Percentiles rank a stretch among this genome's conserved stretches.
These are phyloP conservation scores for Chloris gayana DNA, from an alignment of 176 grass and related monocot genomes.

Conservation along the genomic window DNA sequence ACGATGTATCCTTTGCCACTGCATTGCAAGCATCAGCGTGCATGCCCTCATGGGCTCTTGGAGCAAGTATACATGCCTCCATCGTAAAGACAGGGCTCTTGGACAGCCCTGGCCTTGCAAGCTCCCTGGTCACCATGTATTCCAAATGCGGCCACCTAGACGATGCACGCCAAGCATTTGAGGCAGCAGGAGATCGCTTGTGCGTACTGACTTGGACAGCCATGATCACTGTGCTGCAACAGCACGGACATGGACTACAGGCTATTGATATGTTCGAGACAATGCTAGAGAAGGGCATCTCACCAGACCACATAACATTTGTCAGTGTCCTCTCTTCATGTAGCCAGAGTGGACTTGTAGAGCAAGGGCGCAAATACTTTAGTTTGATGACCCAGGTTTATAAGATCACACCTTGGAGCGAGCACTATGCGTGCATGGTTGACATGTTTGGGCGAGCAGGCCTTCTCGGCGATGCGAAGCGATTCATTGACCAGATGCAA, in stretches of 20 bases:
- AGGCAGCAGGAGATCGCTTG: slow-evolving; percentile 29
- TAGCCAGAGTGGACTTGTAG: slow-evolving; percentile 51
- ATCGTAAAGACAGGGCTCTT: slow-evolving; percentile 48
- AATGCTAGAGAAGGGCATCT: slow-evolving; percentile 47
- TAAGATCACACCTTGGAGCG: slow-evolving; percentile 43
- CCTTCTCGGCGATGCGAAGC: slow-evolving; percentile 47
- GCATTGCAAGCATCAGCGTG: slow-evolving; percentile 47
- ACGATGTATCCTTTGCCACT: slow-evolving; percentile 54
- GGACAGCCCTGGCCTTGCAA: slow-evolving; percentile 29
- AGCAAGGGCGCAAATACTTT: slow-evolving; percentile 57
- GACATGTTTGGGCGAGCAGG: slow-evolving; percentile 66
- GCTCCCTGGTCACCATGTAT: slow-evolving; percentile 59
- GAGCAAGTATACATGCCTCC: slow-evolving; percentile 47
- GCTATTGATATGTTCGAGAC: slow-evolving; percentile 45
- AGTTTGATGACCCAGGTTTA: slow-evolving; percentile 51
- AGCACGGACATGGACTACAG: slow-evolving; percentile 44
- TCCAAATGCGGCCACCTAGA: slow-evolving; percentile 55
- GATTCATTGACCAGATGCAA: slow-evolving; percentile 50
- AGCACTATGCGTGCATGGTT: slow-evolving; percentile 61
- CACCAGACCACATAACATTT: slow-evolving; percentile 62
- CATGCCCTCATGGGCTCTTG: slow-evolving; percentile 37
- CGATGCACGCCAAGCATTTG: slow-evolving; percentile 36
- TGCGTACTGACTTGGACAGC: slow-evolving; percentile 53
- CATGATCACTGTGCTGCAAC: slow-evolving; percentile 66
- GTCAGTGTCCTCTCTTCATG: slow-evolving; percentile 63